These are phyloP conservation scores for Neoarthrinium moseri DNA, from an alignment of 2,329 filamentous ascomycete species.

Conservation along the genomic window DNA sequence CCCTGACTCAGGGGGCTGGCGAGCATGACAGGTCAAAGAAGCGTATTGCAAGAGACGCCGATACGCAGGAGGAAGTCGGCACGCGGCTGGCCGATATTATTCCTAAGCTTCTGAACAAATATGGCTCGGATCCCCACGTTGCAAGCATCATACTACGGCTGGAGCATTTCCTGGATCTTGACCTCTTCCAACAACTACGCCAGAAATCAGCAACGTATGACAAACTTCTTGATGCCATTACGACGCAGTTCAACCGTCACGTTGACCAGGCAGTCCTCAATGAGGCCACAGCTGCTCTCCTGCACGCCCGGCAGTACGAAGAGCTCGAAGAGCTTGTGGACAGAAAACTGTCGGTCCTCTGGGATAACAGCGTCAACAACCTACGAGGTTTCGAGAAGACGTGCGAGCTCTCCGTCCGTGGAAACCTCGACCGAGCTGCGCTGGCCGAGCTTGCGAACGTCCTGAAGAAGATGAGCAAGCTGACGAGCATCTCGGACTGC, in stretches of 20 bases:
- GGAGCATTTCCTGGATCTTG: conserved; percentile 82
- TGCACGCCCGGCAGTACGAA: conserved; percentile 83
- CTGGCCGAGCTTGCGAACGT: conserved; percentile 72
- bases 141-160: conserved; percentile 83
- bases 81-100: conserved; percentile 76
- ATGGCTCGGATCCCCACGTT: conserved; percentile 83
- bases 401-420: conserved; percentile 69
- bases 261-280: conserved; percentile 80
- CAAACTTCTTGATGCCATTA: conserved; percentile 83
- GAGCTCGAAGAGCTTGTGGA: conserved; percentile 86
- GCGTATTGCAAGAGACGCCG: conserved; percentile 59
- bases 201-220: conserved; percentile 82
- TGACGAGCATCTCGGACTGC: conserved; percentile 78
- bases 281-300: conserved; percentile 77
- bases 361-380: conserved; percentile 78
- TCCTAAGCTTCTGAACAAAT: conserved; percentile 86
- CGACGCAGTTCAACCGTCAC: conserved; percentile 91
- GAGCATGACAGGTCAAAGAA: conserved; percentile 64
- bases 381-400: conserved; percentile 70
- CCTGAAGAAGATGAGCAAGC: conserved; percentile 75
- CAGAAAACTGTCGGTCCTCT: conserved; percentile 74
- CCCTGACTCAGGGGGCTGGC: conserved; percentile 62
- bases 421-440: conserved; percentile 62
- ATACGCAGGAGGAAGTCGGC: conserved; percentile 76
- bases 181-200: conserved; percentile 83